Evolutionary conservation across 768 basidiomycete genomes (phyloP).

Genomic region (Lactifluus echinatus): DNA sequence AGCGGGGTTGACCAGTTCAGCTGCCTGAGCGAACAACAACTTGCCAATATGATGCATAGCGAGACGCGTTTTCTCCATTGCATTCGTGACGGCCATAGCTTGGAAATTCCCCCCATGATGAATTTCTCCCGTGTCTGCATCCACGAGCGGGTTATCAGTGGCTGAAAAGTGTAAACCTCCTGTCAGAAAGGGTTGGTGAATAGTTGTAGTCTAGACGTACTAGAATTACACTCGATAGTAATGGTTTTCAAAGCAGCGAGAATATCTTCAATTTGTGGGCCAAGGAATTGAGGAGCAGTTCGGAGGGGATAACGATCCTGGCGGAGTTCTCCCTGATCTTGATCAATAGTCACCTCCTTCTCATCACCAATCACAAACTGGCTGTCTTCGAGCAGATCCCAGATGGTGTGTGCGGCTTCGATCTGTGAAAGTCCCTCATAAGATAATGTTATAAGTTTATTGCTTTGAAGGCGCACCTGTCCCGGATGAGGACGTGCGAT

Average conservation of each 20-base stretch:
- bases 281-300: conserved; percentile 77
- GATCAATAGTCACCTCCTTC: conserved; percentile 59
- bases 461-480: conserved; percentile 37
- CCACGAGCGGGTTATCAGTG: conserved; percentile 82
- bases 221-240: conserved; percentile 74
- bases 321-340: conserved; percentile 65
- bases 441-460: neutral
- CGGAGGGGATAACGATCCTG: conserved; percentile 76
- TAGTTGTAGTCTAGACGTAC: conserved; percentile 32
- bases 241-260: conserved; percentile 54
- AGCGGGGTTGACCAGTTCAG: conserved; percentile 70
- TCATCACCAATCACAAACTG: conserved; percentile 58
- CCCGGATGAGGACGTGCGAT: conserved; percentile 76
- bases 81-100: conserved; percentile 75
- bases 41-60: conserved; percentile 44
- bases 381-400: conserved; percentile 59
- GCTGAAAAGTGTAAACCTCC: conserved; percentile 34
- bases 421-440: conserved; percentile 33
- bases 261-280: conserved; percentile 78
- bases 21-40: conserved; percentile 41
- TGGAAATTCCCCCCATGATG: conserved; percentile 90
- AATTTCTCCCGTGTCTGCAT: conserved; percentile 52
- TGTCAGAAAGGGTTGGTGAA: neutral
- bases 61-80: conserved; percentile 79
- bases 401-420: conserved; percentile 62